Base-by-base conservation (phyloP, 2,329 filamentous ascomycete genomes). In the Sporothrix phasma region DNA sequence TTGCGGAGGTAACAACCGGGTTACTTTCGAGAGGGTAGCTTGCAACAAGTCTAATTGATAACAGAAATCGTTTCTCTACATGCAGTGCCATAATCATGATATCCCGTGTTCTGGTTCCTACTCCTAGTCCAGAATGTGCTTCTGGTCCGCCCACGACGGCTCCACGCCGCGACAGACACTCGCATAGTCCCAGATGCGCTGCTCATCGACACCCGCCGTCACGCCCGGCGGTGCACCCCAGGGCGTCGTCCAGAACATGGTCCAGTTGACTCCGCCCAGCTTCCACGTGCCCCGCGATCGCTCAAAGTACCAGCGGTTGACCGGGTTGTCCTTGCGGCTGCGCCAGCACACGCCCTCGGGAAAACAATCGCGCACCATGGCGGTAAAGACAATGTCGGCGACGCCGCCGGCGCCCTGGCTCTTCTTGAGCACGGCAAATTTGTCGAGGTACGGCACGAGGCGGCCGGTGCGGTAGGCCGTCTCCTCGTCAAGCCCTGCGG, bases 261-360 rank as follows among this genome's bases (percentile, higher is more conserved):
- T 91, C 94, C 94, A 99, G 69, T 92, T 88, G 53, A 84, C 89
- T n/a, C 84, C 85, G 0, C 83, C 80, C 43, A 99, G 77, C 76
- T 95, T 94, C 81, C 87, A 89, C 2, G 87, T 92, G 0, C 94
- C 94, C 56, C 84, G 79, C 2, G 90, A 90, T 56, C 94, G 82
- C 76, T 99, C 94, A 76, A 97, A 97, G 74, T 99, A 99, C 94
- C 94, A 99, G 73, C 97, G 97, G 73, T 99, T 99, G 4, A 99
- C 94, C 0, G 92, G 93, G 72, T 99, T 97, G 72, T 92, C 85
- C 71, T 88, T 88, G 61, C 94, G 81, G 73, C 90, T 95, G 64
- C 92, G 82, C 94, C 94, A 99, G 72, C 92, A 95, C 1, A 97
- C 89, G 0, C 94, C 94, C 2, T 84, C 76, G 0, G 92, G 92